phyloP scores from a whole-genome alignment of 169 alveolate species.

The Besnoitia besnoiti region DNA sequence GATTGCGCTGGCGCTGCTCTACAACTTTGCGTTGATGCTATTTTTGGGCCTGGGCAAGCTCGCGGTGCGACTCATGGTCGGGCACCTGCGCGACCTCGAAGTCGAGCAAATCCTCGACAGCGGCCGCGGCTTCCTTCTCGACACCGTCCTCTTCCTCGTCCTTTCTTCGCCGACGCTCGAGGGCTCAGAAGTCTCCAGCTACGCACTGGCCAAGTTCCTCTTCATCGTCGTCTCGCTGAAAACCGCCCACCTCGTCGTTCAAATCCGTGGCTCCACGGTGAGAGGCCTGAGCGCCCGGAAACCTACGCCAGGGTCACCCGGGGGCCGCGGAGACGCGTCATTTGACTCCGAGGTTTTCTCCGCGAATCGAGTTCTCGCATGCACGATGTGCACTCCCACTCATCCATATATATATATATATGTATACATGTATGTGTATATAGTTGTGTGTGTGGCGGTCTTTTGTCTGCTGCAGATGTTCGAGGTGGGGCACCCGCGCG shows the following conservation, averaged over 20 bases:
- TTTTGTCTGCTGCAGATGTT: conserved; percentile 74
- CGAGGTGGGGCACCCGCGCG: conserved; percentile 83
- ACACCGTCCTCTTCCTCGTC: conserved; percentile 83
- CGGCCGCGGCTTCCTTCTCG: conserved; percentile 84
- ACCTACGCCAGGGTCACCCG: too few relatives aligned
- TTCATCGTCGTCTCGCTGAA: conserved; percentile 79
- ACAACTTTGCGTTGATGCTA: conserved; percentile 37
- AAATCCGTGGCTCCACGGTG: conserved; percentile 79
- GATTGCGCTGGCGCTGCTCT: conserved; percentile 5
- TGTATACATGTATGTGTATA: too few relatives aligned
- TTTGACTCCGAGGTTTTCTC: too few relatives aligned
- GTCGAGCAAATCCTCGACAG: conserved; percentile 82
- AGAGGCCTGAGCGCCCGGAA: too few relatives aligned
- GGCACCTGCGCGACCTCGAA: conserved; percentile 61
- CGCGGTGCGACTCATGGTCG: conserved; percentile 42
- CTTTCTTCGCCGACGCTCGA: conserved; percentile 84
- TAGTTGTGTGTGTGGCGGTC: too few relatives aligned
- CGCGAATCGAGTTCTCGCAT: too few relatives aligned
- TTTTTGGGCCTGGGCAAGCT: neutral
- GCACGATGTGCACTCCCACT: too few relatives aligned
- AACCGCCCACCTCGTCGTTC: conserved; percentile 81
- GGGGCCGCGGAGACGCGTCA: too few relatives aligned
- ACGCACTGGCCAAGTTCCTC: conserved; percentile 77
- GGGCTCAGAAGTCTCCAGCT: conserved; percentile 82
- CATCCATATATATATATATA: too few relatives aligned